These are phyloP conservation scores for Entamoeba moshkovskii DNA, from an alignment of 208 protist genomes.

Conservation along the genomic window DNA sequence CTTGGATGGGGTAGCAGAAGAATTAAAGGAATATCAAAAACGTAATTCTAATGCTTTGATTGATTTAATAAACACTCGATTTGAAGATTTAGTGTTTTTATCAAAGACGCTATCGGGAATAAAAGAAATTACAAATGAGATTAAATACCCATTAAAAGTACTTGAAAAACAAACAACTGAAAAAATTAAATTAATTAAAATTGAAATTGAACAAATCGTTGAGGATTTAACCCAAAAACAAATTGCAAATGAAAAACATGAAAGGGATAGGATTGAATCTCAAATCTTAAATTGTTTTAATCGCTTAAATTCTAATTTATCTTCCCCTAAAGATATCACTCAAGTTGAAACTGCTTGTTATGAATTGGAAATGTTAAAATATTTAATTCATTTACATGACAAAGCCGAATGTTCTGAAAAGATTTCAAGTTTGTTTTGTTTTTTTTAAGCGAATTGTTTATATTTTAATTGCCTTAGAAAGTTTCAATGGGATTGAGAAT, in stretches of 20 bases:
- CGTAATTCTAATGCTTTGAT: not conserved
- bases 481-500: not conserved
- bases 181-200: not conserved
- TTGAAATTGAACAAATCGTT: not conserved
- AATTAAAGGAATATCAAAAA: not conserved
- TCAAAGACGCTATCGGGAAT: not conserved
- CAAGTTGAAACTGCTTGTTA: not conserved
- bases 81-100: not conserved
- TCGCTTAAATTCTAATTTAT: not conserved
- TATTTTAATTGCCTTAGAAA: not conserved
- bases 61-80: not conserved
- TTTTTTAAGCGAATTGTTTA: not conserved
- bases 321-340: not conserved
- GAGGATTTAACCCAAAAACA: not conserved
- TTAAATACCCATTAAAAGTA: not conserved
- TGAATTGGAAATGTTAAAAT: not conserved
- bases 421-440: not conserved
- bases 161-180: not conserved
- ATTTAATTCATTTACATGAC: not conserved
- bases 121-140: not conserved
- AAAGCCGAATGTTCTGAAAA: not conserved
- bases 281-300: not conserved
- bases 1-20: not conserved
- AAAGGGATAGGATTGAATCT: not conserved
- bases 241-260: not conserved